Evolutionary conservation across 805 yeast genomes (phyloP), one percentile per base, ranked within the genome.

Genomic region (Candida ovalis): DNA sequence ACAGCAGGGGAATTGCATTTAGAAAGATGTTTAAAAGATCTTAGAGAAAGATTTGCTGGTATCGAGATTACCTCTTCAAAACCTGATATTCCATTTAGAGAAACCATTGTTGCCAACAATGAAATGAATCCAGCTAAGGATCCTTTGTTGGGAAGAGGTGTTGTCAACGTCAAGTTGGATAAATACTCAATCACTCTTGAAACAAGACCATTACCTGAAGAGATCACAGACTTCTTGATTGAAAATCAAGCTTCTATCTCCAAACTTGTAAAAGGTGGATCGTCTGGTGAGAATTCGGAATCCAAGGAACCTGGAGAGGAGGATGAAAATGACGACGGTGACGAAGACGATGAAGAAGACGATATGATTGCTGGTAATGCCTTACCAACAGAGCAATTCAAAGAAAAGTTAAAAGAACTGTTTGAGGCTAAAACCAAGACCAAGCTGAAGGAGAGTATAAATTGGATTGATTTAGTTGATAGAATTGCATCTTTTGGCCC

Each of bases 1-100:
- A 91, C 96, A 9, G 97, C 99, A 9, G 99, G 99, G 43, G 99
- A 94, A 67, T 73, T 94, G 53, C 99, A 94, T 71, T 73, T 94
- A 38, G 99, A 94, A 61, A 78, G 99, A 61, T 94, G 99, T 67
- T 66, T 94, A 55, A 90, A 89, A 60, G 99, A 94, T 68, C 70
- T 94, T 60, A 81, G 78, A 46, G 96, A 88, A 59, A 74, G 98
- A 56, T 94, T 90, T 75, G 97, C 98, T 0, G 90, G 91, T 12
- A 80, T 90, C 56, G 97, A 89, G 44, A 82, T 94, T 10, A 80
- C 86, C 3, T 80, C 84, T 28, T 92, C 96, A 24, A 87, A 88
- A 59, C 98, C 99, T 0, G 92, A 87, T 21, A 95, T 94, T 55
- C 98, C 99, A 10, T 94, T 86, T 63, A 72, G 96, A 52, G 99